Base-by-base conservation (phyloP, 2,329 filamentous ascomycete species). In the Coniosporium tulheliwenetii region DNA sequence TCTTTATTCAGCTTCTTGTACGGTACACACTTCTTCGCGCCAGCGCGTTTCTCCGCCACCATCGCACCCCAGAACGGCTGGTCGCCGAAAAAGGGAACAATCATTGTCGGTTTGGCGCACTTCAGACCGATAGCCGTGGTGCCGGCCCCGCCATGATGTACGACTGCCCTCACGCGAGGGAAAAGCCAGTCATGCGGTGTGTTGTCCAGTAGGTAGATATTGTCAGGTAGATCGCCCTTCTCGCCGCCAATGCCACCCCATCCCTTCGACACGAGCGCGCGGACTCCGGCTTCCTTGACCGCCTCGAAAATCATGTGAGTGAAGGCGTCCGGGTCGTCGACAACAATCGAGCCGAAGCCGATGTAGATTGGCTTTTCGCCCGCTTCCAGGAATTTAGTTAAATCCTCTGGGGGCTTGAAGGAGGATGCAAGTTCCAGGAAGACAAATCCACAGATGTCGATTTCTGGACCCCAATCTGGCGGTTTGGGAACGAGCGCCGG, bases 51-150 rank as follows among this genome's bases (percentile, higher is more conserved):
- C 30, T 67, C 71, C 4, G 67, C 68, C 1, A 85, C 68, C 74
- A 82, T 82, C 13, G 67, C 65, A 2, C 81, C 81, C 81, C 82
- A 86, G 53, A 86, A 86, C 38, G 79, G 71, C 55, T 86, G 81
- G 52, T 86, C 81, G 2, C 81, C 81, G 47, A 86, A 86, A 59
- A 86, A 86, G 0, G 81, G 81, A 2, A 86, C 77, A 19, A 85
- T 72, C 73, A 85, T 80, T 5, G 78, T 84, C 0, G 81, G 81
- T 49, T 72, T 74, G 3, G 71, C 81, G 46, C 72, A 79, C 54
- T 81, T 82, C 30, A 86, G 64, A 1, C 79, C 79, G 37, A 81
- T 81, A 1, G 81, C 81, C 0, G 80, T 83, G 0, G 81, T 86
- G 2, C 81, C 81, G 0, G 82, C 82, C 10, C 81, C 81, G n/a